Base-by-base conservation (phyloP, 108 stramenopile species). In the Fistulifera solaris region DNA sequence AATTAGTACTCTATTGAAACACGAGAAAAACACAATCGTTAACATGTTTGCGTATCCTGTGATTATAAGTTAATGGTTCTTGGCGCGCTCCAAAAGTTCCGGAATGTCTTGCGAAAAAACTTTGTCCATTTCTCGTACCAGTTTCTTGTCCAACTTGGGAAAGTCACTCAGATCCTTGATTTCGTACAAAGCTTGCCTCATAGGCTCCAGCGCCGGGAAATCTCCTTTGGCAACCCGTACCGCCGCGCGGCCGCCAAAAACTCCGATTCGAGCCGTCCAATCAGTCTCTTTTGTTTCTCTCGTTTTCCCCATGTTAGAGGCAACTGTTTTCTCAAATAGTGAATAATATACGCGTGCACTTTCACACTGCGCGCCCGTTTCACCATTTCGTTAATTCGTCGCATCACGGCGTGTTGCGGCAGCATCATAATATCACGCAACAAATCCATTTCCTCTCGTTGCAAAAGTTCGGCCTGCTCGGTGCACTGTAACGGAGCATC, bases 311-410 rank as follows among this genome's bases (percentile, higher is more conserved):
- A 94, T 11, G 95, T 86, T 46, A 90, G 93, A 27, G 99, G 99
- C 68, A 99, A 84, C 62, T 98, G 96, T 68, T 95, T 94, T 38
- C 93, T 74, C 40, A 99, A 73, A 62, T 97, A 94, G 66, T 96
- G 90, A 67, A 99, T 93, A 57, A 99, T 95, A 68, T 97, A 97
- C 6, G 97, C 96, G 59, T 98, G 98, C 17, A 96, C 96, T 72
- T 97, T 96, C 40, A 97, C 95, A 44, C 85, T 77, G 24, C 98
- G 66, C 38, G 97, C 96, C 22, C 98, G 81, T 59, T 99, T 99
- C 38, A 99, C 97, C 38, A 99, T 17, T 52, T 99, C 98, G 67
- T 99, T 99, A 61, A 99, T 96, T 8, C 94, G 77, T 52, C 98
- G 82, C 80, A 96, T 90, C 13, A 95, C 96, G 12, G 97, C 93